phyloP scores from a whole-genome alignment of 495 filamentous ascomycete species.

The Aspergillus sclerotioniger region DNA sequence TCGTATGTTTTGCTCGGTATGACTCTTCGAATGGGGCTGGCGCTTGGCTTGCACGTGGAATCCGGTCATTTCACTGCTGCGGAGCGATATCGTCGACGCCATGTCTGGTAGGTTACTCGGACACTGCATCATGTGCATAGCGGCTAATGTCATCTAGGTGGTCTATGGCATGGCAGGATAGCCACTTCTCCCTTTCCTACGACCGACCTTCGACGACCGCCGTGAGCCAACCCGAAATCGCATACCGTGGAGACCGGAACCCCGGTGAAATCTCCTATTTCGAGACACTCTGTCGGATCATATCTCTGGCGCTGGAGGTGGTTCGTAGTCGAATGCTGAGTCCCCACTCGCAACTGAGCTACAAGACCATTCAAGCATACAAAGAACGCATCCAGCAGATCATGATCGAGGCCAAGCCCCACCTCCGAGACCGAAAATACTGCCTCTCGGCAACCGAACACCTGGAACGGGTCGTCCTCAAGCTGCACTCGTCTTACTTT shows the following conservation, averaged over 20 bases:
- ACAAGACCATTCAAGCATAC: conserved; percentile 48
- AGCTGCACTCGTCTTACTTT: conserved; percentile 58
- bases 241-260: conserved; percentile 37
- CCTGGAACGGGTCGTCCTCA: conserved; percentile 54
- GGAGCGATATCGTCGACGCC: conserved; percentile 40
- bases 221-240: conserved; percentile 48
- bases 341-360: conserved; percentile 41
- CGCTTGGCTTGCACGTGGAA: conserved; percentile 53
- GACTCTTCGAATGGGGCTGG: conserved; percentile 58
- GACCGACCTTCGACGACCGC: conserved; percentile 55
- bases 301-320: conserved; percentile 53
- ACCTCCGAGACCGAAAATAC: conserved; percentile 48
- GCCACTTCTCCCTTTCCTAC: conserved; percentile 59
- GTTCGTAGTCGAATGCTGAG: conserved; percentile 54
- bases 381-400: conserved; percentile 51
- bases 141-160: conserved; percentile 38
- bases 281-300: conserved; percentile 53
- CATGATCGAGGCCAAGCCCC: conserved; percentile 50
- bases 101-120: conserved; percentile 36
- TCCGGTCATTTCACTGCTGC: conserved; percentile 46
- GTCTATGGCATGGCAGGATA: conserved; percentile 63
- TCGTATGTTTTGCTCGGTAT: conserved; percentile 58
- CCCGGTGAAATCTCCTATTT: conserved; percentile 49
- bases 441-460: conserved; percentile 50
- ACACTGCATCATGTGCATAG: neutral